Conservation (phyloP, 1,284 basidiomycete genomes). For the Sporisorium graminicola region DNA sequence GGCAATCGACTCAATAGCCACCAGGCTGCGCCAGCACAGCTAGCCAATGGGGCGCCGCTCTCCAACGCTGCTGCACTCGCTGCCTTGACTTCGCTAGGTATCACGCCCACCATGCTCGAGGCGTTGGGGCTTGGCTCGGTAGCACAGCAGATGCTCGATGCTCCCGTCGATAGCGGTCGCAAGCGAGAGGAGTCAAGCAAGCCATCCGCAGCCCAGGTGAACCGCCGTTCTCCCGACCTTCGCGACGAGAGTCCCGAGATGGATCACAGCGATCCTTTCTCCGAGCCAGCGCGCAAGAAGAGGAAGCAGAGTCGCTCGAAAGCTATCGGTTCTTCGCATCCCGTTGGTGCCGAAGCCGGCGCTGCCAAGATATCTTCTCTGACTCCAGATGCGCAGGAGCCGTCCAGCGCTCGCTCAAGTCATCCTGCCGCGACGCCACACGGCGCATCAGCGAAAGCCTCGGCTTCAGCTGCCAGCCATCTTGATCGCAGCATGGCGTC, state of each 20-base stretch:
- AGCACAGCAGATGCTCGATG: conserved; percentile 44
- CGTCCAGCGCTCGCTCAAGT: background rate
- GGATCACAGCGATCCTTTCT: conserved; percentile 13
- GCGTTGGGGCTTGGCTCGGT: conserved; percentile 42
- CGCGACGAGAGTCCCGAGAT: conserved; percentile 24
- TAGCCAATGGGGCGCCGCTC: conserved; percentile 25
- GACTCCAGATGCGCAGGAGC: background rate
- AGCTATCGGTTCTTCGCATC: conserved; percentile 4
- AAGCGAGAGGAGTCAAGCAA: conserved; percentile 14
- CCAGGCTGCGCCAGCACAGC: conserved; percentile 16
- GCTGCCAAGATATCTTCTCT: conserved; percentile 12
- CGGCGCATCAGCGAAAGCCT: conserved; percentile 4
- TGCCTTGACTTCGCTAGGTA: conserved; percentile 41
- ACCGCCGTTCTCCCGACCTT: conserved; percentile 11
- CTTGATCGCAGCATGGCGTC: conserved; percentile 9
- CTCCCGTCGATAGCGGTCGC: conserved; percentile 15
- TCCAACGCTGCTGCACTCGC: conserved; percentile 39
- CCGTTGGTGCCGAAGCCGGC: conserved; percentile 7
- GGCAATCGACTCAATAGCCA: conserved; percentile 7
- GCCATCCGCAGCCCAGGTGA: background rate
- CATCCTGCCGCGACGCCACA: conserved; percentile 6
- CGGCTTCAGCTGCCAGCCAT: background rate
- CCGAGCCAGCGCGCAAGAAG: conserved; percentile 45
- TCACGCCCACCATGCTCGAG: conserved; percentile 45
- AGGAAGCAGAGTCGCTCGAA: conserved; percentile 40